phyloP scores from a whole-genome alignment of 306 rosid species.

The Lagenaria siceraria region DNA sequence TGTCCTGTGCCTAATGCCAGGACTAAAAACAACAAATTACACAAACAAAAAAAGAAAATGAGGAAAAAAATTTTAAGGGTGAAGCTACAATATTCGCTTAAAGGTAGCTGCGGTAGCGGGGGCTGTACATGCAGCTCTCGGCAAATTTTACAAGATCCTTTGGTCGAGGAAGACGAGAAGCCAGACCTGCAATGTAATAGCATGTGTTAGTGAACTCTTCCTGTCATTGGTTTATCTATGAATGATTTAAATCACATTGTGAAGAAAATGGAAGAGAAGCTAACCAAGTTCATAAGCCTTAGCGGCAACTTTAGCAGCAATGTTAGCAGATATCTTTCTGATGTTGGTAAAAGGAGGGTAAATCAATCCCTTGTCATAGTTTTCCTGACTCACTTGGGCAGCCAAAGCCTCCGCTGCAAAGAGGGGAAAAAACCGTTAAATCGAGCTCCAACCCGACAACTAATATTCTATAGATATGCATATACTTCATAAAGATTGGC shows the following conservation, averaged over 20 bases:
- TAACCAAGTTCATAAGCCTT: conserved; percentile 81
- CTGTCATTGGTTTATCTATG: neutral
- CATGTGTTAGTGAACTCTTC: neutral
- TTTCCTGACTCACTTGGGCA: conserved; percentile 54
- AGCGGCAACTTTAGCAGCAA: conserved; percentile 89
- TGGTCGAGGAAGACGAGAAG: conserved; percentile 85
- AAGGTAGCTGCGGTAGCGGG: conserved; percentile 65
- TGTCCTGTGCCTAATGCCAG: neutral
- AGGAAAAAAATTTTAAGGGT: neutral
- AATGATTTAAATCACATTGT: neutral
- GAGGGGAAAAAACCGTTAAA: neutral
- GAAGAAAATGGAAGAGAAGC: conserved; percentile 9
- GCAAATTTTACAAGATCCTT: conserved; percentile 87
- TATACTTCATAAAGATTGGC: neutral
- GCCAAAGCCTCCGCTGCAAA: conserved; percentile 92
- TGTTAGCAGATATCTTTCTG: conserved; percentile 88
- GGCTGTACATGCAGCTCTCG: conserved; percentile 97
- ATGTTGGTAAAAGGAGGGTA: conserved; percentile 95
- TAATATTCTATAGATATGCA: neutral
- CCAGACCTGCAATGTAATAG: conserved; percentile 48
- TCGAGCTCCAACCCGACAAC: neutral
- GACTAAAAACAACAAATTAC: neutral
- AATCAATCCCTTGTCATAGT: conserved; percentile 73
- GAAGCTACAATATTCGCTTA: conserved; percentile 14
- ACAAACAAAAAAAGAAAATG: neutral